Conservation (phyloP, 2,329 filamentous ascomycete genomes). For the Stachybotrys echinatus region DNA sequence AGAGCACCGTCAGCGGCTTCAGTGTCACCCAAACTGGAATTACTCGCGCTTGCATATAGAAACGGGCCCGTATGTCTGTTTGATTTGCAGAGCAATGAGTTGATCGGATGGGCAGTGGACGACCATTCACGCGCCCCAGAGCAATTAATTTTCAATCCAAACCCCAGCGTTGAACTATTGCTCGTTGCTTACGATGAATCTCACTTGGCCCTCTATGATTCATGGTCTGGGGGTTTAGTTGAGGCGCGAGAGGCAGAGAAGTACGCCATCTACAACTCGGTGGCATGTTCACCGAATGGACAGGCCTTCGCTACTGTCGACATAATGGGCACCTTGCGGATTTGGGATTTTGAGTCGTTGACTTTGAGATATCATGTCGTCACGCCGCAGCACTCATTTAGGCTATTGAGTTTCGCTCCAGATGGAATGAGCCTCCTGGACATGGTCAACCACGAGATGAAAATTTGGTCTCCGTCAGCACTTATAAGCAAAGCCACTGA, state of each 20-base stretch:
- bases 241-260: constrained; percentile 1
- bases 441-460: constrained; percentile 13
- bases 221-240: constrained; percentile 9
- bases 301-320: constrained; percentile 12
- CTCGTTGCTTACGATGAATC: constrained; percentile 13
- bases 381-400: constrained; percentile 7
- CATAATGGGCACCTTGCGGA: constrained; percentile 8
- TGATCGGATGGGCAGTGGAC: constrained; percentile 14
- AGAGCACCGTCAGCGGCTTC: constrained; percentile 10
- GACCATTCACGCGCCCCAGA: constrained; percentile 5
- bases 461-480: constrained; percentile 14
- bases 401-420: constrained; percentile 13
- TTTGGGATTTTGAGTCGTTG: constrained; percentile 17
- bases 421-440: constrained; percentile 13
- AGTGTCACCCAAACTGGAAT: constrained; percentile 13
- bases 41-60: constrained; percentile 12
- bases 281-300: constrained; percentile 12
- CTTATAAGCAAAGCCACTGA: constrained; percentile 12
- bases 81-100: constrained; percentile 9
- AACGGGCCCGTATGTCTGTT: constrained; percentile 14
- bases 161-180: constrained; percentile 11
- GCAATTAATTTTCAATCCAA: constrained; percentile 15
- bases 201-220: constrained; percentile 12
- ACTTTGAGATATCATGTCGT: constrained; percentile 11
- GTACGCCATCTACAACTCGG: constrained; percentile 7